These are phyloP conservation scores for Anaeromyces robustus DNA, from an alignment of 192 early-diverging fungal genomes.

Conservation along the genomic window DNA sequence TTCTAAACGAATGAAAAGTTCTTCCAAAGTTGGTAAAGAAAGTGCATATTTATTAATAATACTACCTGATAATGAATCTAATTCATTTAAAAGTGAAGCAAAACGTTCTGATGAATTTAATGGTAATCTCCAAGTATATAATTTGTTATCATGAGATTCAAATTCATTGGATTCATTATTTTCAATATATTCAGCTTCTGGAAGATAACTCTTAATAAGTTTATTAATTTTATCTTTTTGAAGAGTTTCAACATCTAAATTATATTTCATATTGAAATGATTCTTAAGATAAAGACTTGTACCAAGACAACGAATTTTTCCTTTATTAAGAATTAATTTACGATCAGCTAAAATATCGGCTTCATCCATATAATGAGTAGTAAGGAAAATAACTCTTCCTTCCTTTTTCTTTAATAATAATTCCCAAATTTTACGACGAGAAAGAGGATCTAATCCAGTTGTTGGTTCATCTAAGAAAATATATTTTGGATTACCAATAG, in stretches of 20 bases:
- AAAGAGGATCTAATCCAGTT: constrained; percentile 37
- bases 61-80: background rate
- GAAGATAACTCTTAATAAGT: background rate
- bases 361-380: constrained; percentile 49
- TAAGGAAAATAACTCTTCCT: constrained; percentile 33
- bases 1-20: background rate
- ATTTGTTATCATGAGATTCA: background rate
- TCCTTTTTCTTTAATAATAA: constrained; percentile 27
- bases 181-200: background rate
- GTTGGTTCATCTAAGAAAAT: constrained; percentile 34
- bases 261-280: background rate
- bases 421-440: constrained; percentile 32
- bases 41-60: background rate
- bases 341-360: constrained; percentile 30
- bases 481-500: too few species aligned
- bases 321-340: too few species aligned
- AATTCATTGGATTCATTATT: background rate
- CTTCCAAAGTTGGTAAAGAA: background rate
- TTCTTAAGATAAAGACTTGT: background rate
- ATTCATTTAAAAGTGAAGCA: background rate
- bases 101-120: background rate
- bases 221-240: background rate
- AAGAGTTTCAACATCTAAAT: background rate
- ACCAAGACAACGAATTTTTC: too few species aligned
- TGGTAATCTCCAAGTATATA: background rate